phyloP scores from a whole-genome alignment of 768 basidiomycete genomes.

The Amanita thiersii region DNA sequence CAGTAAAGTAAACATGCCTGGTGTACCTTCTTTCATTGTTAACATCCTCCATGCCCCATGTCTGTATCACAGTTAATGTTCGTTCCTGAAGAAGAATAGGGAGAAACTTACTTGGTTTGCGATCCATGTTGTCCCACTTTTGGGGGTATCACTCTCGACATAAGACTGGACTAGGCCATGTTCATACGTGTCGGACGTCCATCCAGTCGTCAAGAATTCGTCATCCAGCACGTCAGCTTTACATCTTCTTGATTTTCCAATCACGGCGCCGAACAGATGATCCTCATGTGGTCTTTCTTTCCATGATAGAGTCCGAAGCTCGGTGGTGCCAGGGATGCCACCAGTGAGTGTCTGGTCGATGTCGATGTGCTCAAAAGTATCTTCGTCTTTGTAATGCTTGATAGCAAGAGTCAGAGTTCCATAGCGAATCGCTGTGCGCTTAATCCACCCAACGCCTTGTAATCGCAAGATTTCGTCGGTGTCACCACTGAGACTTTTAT shows the following conservation, averaged over 20 bases:
- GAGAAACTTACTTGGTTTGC: conserved; percentile 45
- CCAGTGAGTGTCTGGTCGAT: conserved; percentile 60
- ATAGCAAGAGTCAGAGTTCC: conserved; percentile 53
- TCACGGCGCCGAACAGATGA: conserved; percentile 52
- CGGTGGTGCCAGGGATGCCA: conserved; percentile 48
- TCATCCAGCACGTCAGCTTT: conserved; percentile 30
- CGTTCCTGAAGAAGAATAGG: neutral
- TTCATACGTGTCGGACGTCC: conserved; percentile 33
- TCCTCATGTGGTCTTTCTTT: conserved; percentile 42
- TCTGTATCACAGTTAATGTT: conserved; percentile 16
- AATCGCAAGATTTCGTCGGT: conserved; percentile 57
- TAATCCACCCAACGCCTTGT: conserved; percentile 71
- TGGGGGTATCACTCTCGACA: conserved; percentile 53
- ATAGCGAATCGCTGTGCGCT: conserved; percentile 48
- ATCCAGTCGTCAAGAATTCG: conserved; percentile 41
- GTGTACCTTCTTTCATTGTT: conserved; percentile 53
- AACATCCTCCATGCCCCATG: conserved; percentile 61
- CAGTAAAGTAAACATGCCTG: conserved; percentile 56
- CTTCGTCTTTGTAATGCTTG: conserved; percentile 59
- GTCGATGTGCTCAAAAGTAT: conserved; percentile 56
- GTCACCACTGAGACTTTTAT: conserved; percentile 55
- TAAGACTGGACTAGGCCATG: conserved; percentile 38
- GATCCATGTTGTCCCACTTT: conserved; percentile 54
- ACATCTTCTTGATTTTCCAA: conserved; percentile 46
- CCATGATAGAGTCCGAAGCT: conserved; percentile 53